Base-by-base conservation (phyloP, 176 grass and related monocot species). In the Luzula sylvatica region DNA sequence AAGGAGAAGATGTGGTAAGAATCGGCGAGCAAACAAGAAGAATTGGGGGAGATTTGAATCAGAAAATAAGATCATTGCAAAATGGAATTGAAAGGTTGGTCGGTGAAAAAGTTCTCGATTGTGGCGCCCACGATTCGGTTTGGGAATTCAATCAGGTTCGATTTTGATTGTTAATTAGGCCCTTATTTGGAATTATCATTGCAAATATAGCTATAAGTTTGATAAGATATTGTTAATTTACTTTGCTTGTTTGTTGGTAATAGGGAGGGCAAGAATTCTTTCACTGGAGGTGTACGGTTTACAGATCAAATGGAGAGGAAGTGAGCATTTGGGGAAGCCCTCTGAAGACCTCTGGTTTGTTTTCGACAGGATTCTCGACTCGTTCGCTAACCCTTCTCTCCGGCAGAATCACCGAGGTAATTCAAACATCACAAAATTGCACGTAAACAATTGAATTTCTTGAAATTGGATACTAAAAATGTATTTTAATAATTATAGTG, bases 311-410 rank as follows among this genome's bases (percentile, higher is more conserved):
- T 18, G 77, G 60, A 51, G 86, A 98, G 72, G 72, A 77, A 77
- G 75, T 98, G 44, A 78, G 47, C 35, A 47, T 98, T 17, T 98
- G 92, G 92, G 92, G 92, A 22, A 98, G 85, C 52, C 85, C 81
- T 38, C 68, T 90, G 24, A 79, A 52, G 25, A 70, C 72, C 13
- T 74, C 92, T 15, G 92, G 81, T 49, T 55, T 98, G 11, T 58
- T 98, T 47, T 53, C 78, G 7, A 38, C 65, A 1, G 68, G 66
- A 12, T 58, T 82, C 32, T 65, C 78, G 2, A 32, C 59, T 40
- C 78, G 74, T 17, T 76, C 76, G 20, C 49, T 98, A 54, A 83
- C 75, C 5, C 32, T 98, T 61, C 65, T 98, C 15, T 86, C 85
- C 27, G 92, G 92, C 66, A 35, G 72, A 60, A 65, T 98, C 68